Evolutionary conservation across 371 early-diverging fungal species (phyloP).

Genomic region (Zychaea mexicana): DNA sequence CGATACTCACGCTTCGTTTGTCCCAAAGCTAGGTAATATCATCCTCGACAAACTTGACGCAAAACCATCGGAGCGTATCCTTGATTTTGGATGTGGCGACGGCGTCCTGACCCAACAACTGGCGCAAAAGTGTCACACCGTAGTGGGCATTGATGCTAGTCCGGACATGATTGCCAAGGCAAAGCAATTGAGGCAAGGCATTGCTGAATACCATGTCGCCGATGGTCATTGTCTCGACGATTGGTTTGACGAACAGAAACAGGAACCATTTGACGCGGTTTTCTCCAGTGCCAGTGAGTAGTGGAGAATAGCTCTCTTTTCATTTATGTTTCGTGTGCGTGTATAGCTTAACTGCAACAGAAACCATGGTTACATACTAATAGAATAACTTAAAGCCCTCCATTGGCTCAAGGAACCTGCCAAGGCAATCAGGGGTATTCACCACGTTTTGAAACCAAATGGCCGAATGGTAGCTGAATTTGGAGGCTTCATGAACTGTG

Average conservation of each 20-base stretch:
- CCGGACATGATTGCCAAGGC: conserved; percentile 63
- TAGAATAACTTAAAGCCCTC: conserved; percentile 40
- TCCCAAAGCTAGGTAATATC: conserved; percentile 53
- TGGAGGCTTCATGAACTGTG: conserved; percentile 61
- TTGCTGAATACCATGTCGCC: conserved; percentile 41
- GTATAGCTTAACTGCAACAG: too few species aligned
- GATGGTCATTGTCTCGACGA: conserved; percentile 55
- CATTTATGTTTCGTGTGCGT: too few species aligned
- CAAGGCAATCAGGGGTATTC: conserved; percentile 60
- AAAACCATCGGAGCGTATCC: conserved; percentile 50
- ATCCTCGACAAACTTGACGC: conserved; percentile 55
- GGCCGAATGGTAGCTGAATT: conserved; percentile 70
- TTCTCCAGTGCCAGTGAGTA: conserved; percentile 63
- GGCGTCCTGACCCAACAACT: conserved; percentile 63
- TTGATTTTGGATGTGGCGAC: conserved; percentile 78
- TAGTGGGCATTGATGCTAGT: conserved; percentile 69
- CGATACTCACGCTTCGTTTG: conserved; percentile 57
- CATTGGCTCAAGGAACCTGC: conserved; percentile 79
- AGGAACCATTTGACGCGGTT: conserved; percentile 55
- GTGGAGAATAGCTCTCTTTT: background rate
- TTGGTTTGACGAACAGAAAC: conserved; percentile 39
- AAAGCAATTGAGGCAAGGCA: conserved; percentile 21
- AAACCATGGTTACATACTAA: background rate
- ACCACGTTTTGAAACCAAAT: conserved; percentile 52
- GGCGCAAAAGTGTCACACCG: conserved; percentile 40